Conservation (phyloP, 2,329 filamentous ascomycete species). For the Fusarium sp. region DNA sequence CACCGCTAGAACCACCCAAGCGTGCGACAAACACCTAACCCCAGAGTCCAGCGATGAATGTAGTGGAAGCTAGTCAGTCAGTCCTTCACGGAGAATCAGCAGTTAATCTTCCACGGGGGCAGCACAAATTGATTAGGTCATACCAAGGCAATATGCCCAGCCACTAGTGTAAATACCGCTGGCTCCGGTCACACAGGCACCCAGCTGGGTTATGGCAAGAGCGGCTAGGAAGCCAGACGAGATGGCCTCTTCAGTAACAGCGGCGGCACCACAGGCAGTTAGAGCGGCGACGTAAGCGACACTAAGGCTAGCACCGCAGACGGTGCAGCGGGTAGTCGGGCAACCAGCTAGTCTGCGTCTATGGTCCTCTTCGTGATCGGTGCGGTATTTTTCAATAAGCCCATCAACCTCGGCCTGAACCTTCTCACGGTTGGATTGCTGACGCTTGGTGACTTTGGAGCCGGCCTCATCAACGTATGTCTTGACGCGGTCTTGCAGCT, state of each 20-base stretch:
- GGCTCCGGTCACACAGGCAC: too few relatives aligned
- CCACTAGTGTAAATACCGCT: too few relatives aligned
- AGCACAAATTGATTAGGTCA: too few relatives aligned
- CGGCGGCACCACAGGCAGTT: constrained; percentile 3
- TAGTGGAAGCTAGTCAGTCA: too few relatives aligned
- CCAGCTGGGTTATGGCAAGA: too few relatives aligned
- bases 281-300: constrained; percentile 5
- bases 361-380: constrained; percentile 9
- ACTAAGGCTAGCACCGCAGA: constrained; percentile 9
- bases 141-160: too few relatives aligned
- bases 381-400: not conserved
- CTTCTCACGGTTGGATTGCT: constrained; percentile 3
- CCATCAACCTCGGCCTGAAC: constrained; percentile 3
- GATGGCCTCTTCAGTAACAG: constrained; percentile 13
- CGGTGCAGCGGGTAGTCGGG: not conserved
- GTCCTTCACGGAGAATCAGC: too few relatives aligned
- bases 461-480: not conserved
- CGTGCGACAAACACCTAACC: too few relatives aligned
- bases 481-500: constrained; percentile 9
- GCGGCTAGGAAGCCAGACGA: too few relatives aligned
- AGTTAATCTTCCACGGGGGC: too few relatives aligned
- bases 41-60: too few relatives aligned
- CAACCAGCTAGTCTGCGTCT: constrained; percentile 10
- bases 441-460: not conserved
- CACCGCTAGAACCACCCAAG: too few relatives aligned